Base-by-base conservation (phyloP, 75 land plant species). In the Selaginella tamariscina region DNA sequence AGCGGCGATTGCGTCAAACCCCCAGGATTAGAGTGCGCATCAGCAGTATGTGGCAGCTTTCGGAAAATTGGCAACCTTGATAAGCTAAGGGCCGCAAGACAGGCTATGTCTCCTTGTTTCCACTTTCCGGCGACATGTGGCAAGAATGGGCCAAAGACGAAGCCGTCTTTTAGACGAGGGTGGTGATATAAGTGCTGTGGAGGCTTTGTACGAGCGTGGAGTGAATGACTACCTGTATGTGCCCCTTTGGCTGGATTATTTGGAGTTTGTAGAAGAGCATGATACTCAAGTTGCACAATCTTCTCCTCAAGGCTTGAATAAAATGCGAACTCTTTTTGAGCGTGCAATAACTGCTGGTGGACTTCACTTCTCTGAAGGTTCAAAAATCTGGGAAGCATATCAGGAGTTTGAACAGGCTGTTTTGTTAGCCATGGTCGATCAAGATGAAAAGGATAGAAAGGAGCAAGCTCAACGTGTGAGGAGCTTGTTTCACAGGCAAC, bases 141-240 rank as follows among this genome's bases (percentile, higher is more conserved):
- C 81, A 68, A 68, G 97, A 87, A 32, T 95, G 99, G 99, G 75
- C 88, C n/a, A 74, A 78, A 62, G 99, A 95, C 72, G 99, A 91
- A 69, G 68, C 79, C 30, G 84, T 32, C 32, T 85, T 11, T 64
- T 33, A 23, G 27, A 68, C 21, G 73, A 91, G 98, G 89, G n/a
- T n/a, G n/a, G 49, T 57, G 79, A 77, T 55, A 70, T 77, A 68
- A 13, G 68, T 32, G 71, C 68, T n/a, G 77, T 95, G 60, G 92
- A 87, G 65, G 74, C 69, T 62, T 71, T 95, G 31, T 91, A 83
- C 74, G 97, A 87, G 65, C 77, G 83, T 66, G 91, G 83, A 44
- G 77, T 88, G 0, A 72, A 74, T 32, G 99, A 95, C 32, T 95
- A 95, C 75, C 74, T 88, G 96, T 90, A 91, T 62, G 78, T 82